Percentiles rank a stretch among this genome's conserved stretches.
These are phyloP conservation scores for Populus simonii DNA, from an alignment of 345 rosid species.

Conservation along the genomic window DNA sequence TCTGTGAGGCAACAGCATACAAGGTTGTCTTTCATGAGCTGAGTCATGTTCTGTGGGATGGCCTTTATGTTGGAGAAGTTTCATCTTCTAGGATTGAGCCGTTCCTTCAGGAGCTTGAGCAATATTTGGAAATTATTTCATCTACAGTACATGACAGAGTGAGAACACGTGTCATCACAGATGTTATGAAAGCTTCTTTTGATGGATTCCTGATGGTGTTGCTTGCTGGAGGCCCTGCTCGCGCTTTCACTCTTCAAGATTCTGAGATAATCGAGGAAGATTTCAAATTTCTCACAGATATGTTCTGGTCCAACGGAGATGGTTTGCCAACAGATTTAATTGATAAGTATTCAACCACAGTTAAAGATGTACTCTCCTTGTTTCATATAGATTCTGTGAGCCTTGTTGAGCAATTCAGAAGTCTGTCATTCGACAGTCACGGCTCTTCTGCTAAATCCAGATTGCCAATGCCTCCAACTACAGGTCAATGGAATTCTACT, in stretches of 20 bases:
- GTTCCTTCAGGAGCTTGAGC: conserved; percentile 75
- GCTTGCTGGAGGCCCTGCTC: conserved; percentile 94
- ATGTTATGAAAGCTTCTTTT: conserved; percentile 82
- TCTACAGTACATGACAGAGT: conserved; percentile 77
- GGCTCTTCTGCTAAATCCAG: conserved; percentile 69
- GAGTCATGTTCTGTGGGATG: conserved; percentile 83
- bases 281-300: conserved; percentile 73
- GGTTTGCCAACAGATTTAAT: conserved; percentile 77
- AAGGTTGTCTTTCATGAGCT: conserved; percentile 81
- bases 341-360: conserved; percentile 61
- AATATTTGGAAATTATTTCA: conserved; percentile 53
- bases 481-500: conserved; percentile 26
- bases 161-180: conserved; percentile 72
- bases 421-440: conserved; percentile 48
- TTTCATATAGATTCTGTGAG: conserved; percentile 68
- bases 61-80: conserved; percentile 74
- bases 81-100: conserved; percentile 78
- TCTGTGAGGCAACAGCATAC: conserved; percentile 79
- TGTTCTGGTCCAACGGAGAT: conserved; percentile 95
- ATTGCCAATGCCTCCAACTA: conserved; percentile 36
- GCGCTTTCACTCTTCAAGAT: conserved; percentile 72
- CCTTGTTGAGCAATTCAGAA: conserved; percentile 67
- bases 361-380: conserved; percentile 65
- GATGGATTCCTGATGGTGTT: conserved; percentile 86
- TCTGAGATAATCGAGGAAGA: conserved; percentile 75